These are phyloP conservation scores for Asterochloris erici DNA, from an alignment of 139 green algal species.

Conservation along the genomic window DNA sequence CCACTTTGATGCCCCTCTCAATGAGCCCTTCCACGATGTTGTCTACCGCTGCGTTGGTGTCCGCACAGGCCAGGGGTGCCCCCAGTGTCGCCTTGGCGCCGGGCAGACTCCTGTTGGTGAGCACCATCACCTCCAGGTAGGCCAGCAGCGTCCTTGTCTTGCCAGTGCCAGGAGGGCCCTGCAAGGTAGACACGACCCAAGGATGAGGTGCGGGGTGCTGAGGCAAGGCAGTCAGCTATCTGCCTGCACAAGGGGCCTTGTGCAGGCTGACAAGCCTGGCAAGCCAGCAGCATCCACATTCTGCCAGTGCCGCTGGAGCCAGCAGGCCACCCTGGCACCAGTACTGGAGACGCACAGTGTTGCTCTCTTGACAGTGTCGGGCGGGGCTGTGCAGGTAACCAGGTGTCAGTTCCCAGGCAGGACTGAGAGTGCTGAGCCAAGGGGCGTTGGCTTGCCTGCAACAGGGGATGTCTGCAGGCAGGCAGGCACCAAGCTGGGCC, in stretches of 20 bases:
- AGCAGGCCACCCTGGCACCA: not conserved
- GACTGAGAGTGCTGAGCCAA: too few species aligned
- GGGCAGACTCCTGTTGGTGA: not conserved
- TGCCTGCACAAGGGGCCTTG: not conserved
- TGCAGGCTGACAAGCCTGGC: not conserved
- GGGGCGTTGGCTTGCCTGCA: too few species aligned
- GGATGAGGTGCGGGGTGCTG: not conserved
- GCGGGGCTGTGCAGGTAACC: too few species aligned
- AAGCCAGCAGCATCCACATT: not conserved
- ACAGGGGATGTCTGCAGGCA: too few species aligned
- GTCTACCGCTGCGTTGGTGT: conserved; percentile 87
- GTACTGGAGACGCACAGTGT: not conserved
- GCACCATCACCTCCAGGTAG: conserved; percentile 54
- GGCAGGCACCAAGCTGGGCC: too few species aligned
- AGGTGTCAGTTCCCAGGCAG: too few species aligned
- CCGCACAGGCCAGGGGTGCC: conserved; percentile 56
- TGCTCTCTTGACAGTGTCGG: too few species aligned
- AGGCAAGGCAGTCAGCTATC: not conserved
- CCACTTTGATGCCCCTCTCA: conserved; percentile 49
- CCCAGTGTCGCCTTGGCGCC: not conserved
- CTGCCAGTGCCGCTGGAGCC: not conserved
- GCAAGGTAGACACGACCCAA: not conserved
- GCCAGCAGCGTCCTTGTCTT: conserved; percentile 82
- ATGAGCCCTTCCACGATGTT: conserved; percentile 87
- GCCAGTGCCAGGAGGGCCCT: conserved; percentile 79